Conservation (phyloP, 1,284 basidiomycete species). For the Rhodofomes roseus region DNA sequence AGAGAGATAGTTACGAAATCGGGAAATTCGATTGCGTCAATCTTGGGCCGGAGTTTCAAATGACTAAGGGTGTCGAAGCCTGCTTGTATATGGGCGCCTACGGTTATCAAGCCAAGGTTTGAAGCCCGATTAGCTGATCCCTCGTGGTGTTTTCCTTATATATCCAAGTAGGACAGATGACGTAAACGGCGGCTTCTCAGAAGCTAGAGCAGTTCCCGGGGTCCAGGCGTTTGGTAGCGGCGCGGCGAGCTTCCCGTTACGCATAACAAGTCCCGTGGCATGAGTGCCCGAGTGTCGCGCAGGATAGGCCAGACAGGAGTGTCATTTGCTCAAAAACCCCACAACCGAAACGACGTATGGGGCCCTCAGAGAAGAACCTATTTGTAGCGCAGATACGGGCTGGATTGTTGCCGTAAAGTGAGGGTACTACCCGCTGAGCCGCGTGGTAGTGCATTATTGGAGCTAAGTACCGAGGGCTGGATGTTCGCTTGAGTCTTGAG, state of each 20-base stretch:
- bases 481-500: neutral
- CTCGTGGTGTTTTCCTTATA: neutral
- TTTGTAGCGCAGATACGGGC: neutral
- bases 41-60: neutral
- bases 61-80: neutral
- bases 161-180: neutral
- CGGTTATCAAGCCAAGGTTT: neutral
- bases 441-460: neutral
- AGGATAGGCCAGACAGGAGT: neutral
- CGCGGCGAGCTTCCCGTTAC: neutral
- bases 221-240: slow-evolving; percentile 1
- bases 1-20: neutral
- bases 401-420: neutral
- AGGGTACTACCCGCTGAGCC: neutral
- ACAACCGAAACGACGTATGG: neutral
- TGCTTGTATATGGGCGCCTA: neutral
- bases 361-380: neutral
- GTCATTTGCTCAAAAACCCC: neutral
- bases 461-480: no score
- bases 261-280: neutral
- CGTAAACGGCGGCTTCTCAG: neutral
- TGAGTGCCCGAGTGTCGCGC: neutral
- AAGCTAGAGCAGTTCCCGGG: neutral
- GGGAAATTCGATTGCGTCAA: neutral
- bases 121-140: neutral